Conservation (phyloP, 768 basidiomycete genomes). For the Boletus bicolor region DNA sequence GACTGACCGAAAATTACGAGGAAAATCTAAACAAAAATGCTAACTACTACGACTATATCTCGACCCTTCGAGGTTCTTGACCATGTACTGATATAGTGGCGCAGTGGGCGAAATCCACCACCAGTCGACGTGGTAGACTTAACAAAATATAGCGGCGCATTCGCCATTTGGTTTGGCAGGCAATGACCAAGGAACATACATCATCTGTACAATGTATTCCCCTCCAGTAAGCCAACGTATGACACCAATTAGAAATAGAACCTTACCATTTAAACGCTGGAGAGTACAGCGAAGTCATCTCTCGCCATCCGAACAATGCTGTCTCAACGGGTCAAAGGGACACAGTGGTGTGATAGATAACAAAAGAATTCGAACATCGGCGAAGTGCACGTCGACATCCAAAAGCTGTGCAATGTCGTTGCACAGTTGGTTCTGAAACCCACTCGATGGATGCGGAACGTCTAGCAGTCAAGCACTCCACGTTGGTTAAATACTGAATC, state of each 20-base stretch:
- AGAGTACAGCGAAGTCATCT: background rate
- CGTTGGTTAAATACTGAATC: background rate
- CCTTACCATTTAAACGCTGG: slow-evolving; percentile 7
- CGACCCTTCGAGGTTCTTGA: background rate
- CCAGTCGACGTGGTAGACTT: background rate
- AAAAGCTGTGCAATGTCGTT: slow-evolving; percentile 26
- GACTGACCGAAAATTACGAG: background rate
- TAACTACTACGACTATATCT: slow-evolving; percentile 11
- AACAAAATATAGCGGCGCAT: background rate
- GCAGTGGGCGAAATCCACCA: background rate
- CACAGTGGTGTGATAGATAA: background rate
- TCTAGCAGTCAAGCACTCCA: background rate
- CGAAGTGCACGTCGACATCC: slow-evolving; percentile 6
- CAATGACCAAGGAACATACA: background rate
- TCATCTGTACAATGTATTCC: background rate
- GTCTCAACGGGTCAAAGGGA: background rate
- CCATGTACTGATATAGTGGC: background rate
- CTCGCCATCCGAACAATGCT: background rate
- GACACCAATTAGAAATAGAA: background rate
- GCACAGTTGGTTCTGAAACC: slow-evolving; percentile 5
- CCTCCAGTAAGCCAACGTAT: slow-evolving; percentile 3
- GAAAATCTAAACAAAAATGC: slow-evolving; percentile 14
- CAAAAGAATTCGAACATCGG: background rate
- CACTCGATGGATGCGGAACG: slow-evolving; percentile 4
- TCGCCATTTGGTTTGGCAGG: slow-evolving; percentile 1